Base-by-base conservation (phyloP, 2,329 filamentous ascomycete genomes). In the Sphaerostilbella broomeana region DNA sequence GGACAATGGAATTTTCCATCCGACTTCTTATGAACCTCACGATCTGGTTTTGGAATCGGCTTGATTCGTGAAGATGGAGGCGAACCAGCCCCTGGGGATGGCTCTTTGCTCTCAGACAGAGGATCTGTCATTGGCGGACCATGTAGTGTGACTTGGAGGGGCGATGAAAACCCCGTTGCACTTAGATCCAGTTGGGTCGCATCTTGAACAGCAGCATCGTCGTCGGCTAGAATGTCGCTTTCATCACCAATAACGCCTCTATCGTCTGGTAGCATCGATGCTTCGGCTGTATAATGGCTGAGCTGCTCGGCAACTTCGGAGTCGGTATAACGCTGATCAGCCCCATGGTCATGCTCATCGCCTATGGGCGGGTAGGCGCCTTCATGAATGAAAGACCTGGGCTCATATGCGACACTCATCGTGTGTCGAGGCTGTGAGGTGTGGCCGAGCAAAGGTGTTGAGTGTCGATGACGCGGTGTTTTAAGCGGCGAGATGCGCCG, bases 1-100 rank as follows among this genome's bases (percentile, higher is more conserved):
- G 77, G 78, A 61, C 90, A 95, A 40, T 81, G 73, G 52, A 81
- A 92, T 55, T 86, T 81, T n/a, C 84, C 84, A 17, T 85, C 73
- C 1, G 67, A 58, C 49, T 87, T 87, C 61, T 79, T 79, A 4
- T 63, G 63, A 0, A 71, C 68, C 26, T 72, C 63, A 21, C 78
- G 72, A 20, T 75, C 69, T 0, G 77, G 78, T 51, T 81, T 81
- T 4, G 69, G 63, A 11, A 81, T 73, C 4, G 70, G 60, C 56
- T 76, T 77, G 47, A 64, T 60, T 17, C 73, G 68, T 6, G 58
- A 51, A 1, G 58, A 52, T 11, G 55, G 51, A 10, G 60, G 57
- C n/a, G 62, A 63, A 4, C 49, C 54, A 2, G 50, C 47, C 9
- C 44, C 48, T 2, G 57, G 61, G 4, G 59, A 60, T 1, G 56